Evolutionary conservation across 2,329 filamentous ascomycete genomes (phyloP).

Genomic region (Aplosporella prunicola): DNA sequence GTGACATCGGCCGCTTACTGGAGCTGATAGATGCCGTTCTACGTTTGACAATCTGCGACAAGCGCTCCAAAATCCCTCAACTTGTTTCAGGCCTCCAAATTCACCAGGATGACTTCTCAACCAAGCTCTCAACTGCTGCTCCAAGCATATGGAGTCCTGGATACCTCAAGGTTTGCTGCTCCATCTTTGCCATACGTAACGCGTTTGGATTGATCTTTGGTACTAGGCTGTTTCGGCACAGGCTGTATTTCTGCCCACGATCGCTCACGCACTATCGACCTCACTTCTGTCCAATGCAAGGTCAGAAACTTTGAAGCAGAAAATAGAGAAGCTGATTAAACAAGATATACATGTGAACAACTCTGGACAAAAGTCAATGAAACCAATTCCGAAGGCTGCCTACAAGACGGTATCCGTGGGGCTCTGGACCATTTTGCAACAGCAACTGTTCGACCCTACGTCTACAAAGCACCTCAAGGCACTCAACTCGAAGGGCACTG

Average conservation of each 20-base stretch:
- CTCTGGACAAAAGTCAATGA: neutral
- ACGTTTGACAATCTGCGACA: slow-evolving; percentile 25
- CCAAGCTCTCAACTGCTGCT: slow-evolving; percentile 28
- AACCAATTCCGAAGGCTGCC: neutral
- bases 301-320: slow-evolving; percentile 12
- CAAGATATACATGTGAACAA: neutral
- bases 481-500: neutral
- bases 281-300: slow-evolving; percentile 12
- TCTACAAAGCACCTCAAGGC: slow-evolving; percentile 8
- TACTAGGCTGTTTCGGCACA: slow-evolving; percentile 10
- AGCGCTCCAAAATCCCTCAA: slow-evolving; percentile 14
- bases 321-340: slow-evolving; percentile 6
- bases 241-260: slow-evolving; percentile 12
- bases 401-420: slow-evolving; percentile 4
- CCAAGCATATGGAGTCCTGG: slow-evolving; percentile 33
- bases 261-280: slow-evolving; percentile 14
- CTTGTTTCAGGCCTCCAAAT: slow-evolving; percentile 19
- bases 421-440: slow-evolving; percentile 10
- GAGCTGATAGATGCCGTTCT: slow-evolving; percentile 28
- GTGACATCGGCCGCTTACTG: slow-evolving; percentile 9
- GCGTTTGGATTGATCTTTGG: too few relatives aligned
- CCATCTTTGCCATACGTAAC: too few relatives aligned
- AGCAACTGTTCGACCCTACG: slow-evolving; percentile 7
- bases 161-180: slow-evolving; percentile 24
- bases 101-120: slow-evolving; percentile 23